A percentile compares a stretch with the other conserved stretches of the same genome.
Conservation (phyloP, 192 early-diverging fungal species). For the Rhizophagus clarus region DNA sequence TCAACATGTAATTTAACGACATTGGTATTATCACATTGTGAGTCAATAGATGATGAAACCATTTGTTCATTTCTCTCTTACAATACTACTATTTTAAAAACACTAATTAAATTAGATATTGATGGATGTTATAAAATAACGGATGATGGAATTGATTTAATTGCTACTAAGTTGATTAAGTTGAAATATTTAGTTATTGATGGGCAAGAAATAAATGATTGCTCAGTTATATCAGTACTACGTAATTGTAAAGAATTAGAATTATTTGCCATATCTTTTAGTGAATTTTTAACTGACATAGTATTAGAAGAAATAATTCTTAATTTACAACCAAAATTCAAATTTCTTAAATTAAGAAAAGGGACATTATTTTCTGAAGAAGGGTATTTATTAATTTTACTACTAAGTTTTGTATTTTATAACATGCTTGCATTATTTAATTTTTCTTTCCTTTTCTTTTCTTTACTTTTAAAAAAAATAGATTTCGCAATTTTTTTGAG, state of each 20-base stretch:
- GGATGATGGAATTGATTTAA: background rate
- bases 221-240: background rate
- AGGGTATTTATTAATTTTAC: background rate
- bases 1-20: background rate
- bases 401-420: background rate
- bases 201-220: conserved; percentile 19
- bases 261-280: conserved; percentile 25
- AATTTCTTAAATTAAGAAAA: conserved; percentile 15
- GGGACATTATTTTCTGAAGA: background rate
- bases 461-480: background rate
- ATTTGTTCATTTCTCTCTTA: background rate
- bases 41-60: background rate
- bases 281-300: conserved; percentile 11
- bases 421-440: background rate
- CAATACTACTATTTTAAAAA: background rate
- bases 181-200: conserved; percentile 24
- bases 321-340: background rate
- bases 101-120: conserved; percentile 16
- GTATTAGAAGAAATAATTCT: background rate
- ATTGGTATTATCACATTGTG: conserved; percentile 2
- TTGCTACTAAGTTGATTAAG: background rate
- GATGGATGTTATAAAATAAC: conserved; percentile 20
- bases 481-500: conserved; percentile 5
- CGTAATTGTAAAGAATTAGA: background rate
- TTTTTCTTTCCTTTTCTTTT: background rate